Evolutionary conservation across 305 asterid genomes (phyloP).

Genomic region (Solanum aculeatissimum): DNA sequence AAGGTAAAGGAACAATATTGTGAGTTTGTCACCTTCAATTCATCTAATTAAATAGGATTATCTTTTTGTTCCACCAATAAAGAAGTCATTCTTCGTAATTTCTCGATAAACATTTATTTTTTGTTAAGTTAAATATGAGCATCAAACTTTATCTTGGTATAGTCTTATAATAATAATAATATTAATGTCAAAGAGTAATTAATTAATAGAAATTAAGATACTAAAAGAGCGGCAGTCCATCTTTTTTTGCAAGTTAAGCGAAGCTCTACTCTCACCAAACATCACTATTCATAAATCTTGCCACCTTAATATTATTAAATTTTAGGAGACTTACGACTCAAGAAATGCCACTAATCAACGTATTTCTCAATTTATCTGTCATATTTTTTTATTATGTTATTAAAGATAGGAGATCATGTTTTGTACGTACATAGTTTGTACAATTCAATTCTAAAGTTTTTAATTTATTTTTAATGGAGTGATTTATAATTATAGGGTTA

Average conservation of each 20-base stretch:
- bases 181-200: not conserved
- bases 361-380: not conserved
- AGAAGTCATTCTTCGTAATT: not conserved
- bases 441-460: not conserved
- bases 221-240: not conserved
- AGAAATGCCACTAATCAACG: not conserved
- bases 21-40: not conserved
- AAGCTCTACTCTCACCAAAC: not conserved
- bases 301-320: not conserved
- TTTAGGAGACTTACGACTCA: not conserved
- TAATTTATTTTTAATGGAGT: not conserved
- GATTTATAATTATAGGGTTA: not conserved
- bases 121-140: not conserved
- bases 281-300: not conserved
- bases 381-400: not conserved
- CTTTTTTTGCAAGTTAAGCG: not conserved
- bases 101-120: not conserved
- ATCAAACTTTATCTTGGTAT: not conserved
- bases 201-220: not conserved
- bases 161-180: not conserved
- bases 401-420: not conserved
- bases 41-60: not conserved
- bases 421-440: not conserved
- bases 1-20: not conserved
- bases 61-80: not conserved